Conservation (phyloP, 305 asterid genomes). For the Fraxinus latifolia region DNA sequence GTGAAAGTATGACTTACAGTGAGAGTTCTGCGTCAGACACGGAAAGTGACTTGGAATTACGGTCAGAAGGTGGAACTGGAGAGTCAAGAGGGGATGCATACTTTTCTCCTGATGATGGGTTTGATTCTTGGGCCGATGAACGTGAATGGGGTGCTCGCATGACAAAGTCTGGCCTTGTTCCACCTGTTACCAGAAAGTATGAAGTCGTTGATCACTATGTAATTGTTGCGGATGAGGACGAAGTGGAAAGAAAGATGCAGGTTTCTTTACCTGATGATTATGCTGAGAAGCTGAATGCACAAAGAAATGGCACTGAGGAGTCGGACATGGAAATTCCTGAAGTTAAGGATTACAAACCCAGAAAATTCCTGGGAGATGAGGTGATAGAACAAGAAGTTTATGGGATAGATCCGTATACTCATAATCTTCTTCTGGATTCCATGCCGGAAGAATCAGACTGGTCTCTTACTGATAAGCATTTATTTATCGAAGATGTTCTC, state of each 20-base stretch:
- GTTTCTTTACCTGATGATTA: constrained; percentile 94
- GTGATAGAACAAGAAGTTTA: constrained; percentile 99
- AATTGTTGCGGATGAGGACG: constrained; percentile 89
- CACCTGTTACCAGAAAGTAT: constrained; percentile 96
- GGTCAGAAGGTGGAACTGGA: constrained; percentile 49
- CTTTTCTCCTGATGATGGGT: constrained; percentile 65
- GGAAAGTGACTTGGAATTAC: constrained; percentile 68
- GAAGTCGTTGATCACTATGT: constrained; percentile 91
- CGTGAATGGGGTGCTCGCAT: constrained; percentile 99
- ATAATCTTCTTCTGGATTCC: constrained; percentile 96
- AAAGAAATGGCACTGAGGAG: constrained; percentile 90
- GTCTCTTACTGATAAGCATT: constrained; percentile 77
- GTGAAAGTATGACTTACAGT: constrained; percentile 55
- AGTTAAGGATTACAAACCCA: constrained; percentile 88
- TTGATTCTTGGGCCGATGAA: constrained; percentile 79
- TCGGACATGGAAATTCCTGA: constrained; percentile 99
- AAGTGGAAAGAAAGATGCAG: constrained; percentile 91
- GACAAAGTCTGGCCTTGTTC: constrained; percentile 96
- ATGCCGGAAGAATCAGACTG: constrained; percentile 93
- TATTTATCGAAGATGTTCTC: constrained; percentile 89
- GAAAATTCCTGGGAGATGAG: constrained; percentile 82
- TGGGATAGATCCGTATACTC: constrained; percentile 97
- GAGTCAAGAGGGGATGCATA: constrained; percentile 57
- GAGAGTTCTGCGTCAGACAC: constrained; percentile 81
- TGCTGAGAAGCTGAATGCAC: constrained; percentile 74